These are phyloP conservation scores for Saccharomyces hybrid DNA, from an alignment of 1,139 yeast species.

Conservation along the genomic window DNA sequence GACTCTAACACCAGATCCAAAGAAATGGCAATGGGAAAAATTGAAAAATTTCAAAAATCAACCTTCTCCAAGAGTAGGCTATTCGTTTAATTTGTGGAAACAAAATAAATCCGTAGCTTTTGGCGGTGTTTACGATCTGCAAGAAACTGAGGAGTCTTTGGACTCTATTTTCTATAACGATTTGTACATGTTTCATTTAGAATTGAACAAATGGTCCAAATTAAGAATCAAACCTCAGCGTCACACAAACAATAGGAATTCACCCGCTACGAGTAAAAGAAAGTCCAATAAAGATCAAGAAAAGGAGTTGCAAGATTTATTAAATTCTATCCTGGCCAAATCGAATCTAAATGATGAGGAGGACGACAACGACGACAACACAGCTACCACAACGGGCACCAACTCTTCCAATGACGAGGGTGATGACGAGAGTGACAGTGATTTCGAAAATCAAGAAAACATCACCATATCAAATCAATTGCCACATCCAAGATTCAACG, in stretches of 20 bases:
- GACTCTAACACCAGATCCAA: conserved; percentile 82
- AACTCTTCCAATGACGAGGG: conserved; percentile 28
- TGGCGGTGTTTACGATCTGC: conserved; percentile 94
- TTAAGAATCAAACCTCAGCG: conserved; percentile 55
- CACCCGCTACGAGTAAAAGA: conserved; percentile 28
- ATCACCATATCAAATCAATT: conserved; percentile 41
- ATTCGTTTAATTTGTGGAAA: conserved; percentile 80
- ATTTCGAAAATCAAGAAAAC: conserved; percentile 36
- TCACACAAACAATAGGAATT: conserved; percentile 11
- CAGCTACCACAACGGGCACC: conserved; percentile 33
- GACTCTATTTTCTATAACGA: conserved; percentile 81
- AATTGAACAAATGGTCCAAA: conserved; percentile 83
- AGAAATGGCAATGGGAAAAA: conserved; percentile 77
- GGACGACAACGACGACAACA: conserved; percentile 40
- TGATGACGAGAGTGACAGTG: conserved; percentile 28
- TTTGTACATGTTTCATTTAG: conserved; percentile 74
- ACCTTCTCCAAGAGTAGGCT: conserved; percentile 89
- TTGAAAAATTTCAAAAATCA: conserved; percentile 82
- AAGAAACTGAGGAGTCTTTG: conserved; percentile 87
- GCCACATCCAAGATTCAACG: conserved; percentile 88
- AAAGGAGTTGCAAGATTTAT: conserved; percentile 73
- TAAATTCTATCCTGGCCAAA: conserved; percentile 65
- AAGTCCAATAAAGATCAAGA: conserved; percentile 42
- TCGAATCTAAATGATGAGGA: conserved; percentile 59
- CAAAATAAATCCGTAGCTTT: conserved; percentile 82